These are phyloP conservation scores for Candida taoyuanica DNA, from an alignment of 805 yeast species.

Conservation along the genomic window DNA sequence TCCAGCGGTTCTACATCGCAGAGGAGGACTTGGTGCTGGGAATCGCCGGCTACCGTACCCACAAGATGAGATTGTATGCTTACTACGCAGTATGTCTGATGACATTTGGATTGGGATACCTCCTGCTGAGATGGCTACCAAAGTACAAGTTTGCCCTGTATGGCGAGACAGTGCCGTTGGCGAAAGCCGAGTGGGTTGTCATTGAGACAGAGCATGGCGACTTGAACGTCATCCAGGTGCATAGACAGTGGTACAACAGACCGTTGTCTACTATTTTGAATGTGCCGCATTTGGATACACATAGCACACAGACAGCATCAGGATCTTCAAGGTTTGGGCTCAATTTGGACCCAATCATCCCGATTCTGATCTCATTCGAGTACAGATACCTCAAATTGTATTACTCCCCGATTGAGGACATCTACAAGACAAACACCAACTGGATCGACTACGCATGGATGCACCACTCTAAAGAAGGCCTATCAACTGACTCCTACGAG, in stretches of 20 bases:
- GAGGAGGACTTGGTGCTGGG: slow-evolving; percentile 95
- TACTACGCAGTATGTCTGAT: slow-evolving; percentile 52
- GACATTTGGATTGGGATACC: slow-evolving; percentile 69
- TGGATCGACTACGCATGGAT: slow-evolving; percentile 88
- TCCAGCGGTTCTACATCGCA: slow-evolving; percentile 85
- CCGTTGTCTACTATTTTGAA: slow-evolving; percentile 65
- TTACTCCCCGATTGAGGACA: slow-evolving; percentile 83
- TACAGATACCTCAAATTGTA: slow-evolving; percentile 81
- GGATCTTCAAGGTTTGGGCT: slow-evolving; percentile 17
- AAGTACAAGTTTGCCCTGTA: slow-evolving; percentile 59
- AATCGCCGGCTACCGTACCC: slow-evolving; percentile 80
- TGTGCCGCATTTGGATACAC: slow-evolving; percentile 26
- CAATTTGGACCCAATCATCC: slow-evolving; percentile 42
- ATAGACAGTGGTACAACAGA: slow-evolving; percentile 61
- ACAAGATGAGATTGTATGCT: slow-evolving; percentile 37
- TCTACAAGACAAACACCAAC: slow-evolving; percentile 74
- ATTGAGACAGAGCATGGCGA: slow-evolving; percentile 94
- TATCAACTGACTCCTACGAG: slow-evolving; percentile 62
- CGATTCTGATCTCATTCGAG: slow-evolving; percentile 63
- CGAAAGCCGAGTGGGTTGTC: slow-evolving; percentile 86
- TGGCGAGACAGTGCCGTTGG: slow-evolving; percentile 67
- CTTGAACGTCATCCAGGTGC: slow-evolving; percentile 53
- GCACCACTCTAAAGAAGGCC: slow-evolving; percentile 55
- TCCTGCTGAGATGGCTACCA: slow-evolving; percentile 84
- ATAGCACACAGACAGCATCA: slow-evolving; percentile 3